phyloP scores from a whole-genome alignment of 2,329 filamentous ascomycete species.

The Colletotrichum melonis region DNA sequence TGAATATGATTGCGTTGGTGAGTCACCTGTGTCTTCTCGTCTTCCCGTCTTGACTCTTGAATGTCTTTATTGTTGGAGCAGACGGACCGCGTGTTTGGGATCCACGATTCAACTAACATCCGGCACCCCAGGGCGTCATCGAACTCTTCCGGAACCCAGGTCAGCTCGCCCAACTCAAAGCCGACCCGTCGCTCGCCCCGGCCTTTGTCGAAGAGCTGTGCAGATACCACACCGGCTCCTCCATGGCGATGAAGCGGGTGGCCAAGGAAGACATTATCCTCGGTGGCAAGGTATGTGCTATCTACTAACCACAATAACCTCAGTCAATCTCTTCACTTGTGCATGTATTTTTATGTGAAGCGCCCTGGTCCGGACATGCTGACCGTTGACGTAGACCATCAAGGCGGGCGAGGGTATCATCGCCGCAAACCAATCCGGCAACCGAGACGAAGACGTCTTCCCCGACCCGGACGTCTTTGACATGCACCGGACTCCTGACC shows the following conservation, averaged over 20 bases:
- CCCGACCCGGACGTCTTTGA: constrained; percentile 54
- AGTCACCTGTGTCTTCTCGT: background rate
- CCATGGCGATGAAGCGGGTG: constrained; percentile 58
- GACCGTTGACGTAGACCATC: constrained; percentile 43
- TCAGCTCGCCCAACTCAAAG: constrained; percentile 54
- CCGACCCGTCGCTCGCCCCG: constrained; percentile 48
- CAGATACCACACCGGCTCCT: constrained; percentile 59
- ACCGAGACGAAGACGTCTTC: constrained; percentile 59
- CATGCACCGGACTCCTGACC: constrained; percentile 50
- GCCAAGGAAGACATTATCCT: constrained; percentile 59
- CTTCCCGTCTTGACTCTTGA: background rate
- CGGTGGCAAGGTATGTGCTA: constrained; percentile 48
- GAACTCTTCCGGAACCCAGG: constrained; percentile 55
- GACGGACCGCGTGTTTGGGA: too few relatives aligned
- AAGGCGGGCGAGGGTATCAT: constrained; percentile 59
- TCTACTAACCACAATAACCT: too few relatives aligned
- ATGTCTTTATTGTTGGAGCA: background rate
- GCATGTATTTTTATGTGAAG: too few relatives aligned
- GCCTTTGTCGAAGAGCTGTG: constrained; percentile 61
- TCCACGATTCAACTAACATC: background rate
- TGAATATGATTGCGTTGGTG: constrained; percentile 61
- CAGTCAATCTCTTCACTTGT: too few relatives aligned
- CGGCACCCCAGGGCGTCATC: constrained; percentile 50
- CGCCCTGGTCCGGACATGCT: background rate
- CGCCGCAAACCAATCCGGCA: constrained; percentile 58